Evolutionary conservation across 2,329 filamentous ascomycete genomes (phyloP).

Genomic region (Fusarium siculi): DNA sequence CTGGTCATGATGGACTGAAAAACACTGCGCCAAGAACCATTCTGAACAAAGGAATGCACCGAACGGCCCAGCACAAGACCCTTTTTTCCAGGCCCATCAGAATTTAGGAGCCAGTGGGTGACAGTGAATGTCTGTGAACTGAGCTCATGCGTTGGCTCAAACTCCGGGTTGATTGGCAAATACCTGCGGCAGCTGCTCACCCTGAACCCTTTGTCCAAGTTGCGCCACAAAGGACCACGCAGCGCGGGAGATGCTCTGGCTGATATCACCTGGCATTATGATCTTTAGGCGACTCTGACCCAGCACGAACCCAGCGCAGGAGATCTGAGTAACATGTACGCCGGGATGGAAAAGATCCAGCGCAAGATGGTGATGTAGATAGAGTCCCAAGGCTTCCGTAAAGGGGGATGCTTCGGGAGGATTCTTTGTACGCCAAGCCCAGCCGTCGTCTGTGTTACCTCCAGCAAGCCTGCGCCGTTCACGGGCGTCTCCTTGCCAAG

Average conservation of each 20-base stretch:
- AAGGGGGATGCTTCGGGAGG: slow-evolving; percentile 53
- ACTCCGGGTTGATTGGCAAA: slow-evolving; percentile 35
- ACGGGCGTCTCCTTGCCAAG: slow-evolving; percentile 48
- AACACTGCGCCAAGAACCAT: background rate
- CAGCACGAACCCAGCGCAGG: slow-evolving; percentile 66
- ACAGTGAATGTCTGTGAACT: background rate
- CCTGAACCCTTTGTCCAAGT: slow-evolving; percentile 48
- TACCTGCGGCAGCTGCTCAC: slow-evolving; percentile 41
- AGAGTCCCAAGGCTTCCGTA: slow-evolving; percentile 60
- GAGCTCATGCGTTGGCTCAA: slow-evolving; percentile 11
- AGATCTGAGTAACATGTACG: slow-evolving; percentile 64
- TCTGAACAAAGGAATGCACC: background rate
- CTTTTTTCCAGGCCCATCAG: background rate
- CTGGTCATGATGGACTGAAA: background rate
- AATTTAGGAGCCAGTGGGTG: background rate
- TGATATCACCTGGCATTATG: slow-evolving; percentile 46
- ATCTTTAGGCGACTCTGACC: slow-evolving; percentile 65
- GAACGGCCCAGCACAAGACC: background rate
- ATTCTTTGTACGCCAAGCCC: slow-evolving; percentile 57
- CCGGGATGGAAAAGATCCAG: slow-evolving; percentile 66
- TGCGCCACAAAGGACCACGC: slow-evolving; percentile 53
- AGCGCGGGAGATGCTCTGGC: slow-evolving; percentile 47
- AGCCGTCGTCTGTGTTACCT: slow-evolving; percentile 61
- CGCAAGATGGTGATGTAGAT: slow-evolving; percentile 63
- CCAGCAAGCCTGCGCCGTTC: slow-evolving; percentile 60